Evolutionary conservation across 129 eudicot species (phyloP).

Genomic region (Helichrysum umbraculigerum): DNA sequence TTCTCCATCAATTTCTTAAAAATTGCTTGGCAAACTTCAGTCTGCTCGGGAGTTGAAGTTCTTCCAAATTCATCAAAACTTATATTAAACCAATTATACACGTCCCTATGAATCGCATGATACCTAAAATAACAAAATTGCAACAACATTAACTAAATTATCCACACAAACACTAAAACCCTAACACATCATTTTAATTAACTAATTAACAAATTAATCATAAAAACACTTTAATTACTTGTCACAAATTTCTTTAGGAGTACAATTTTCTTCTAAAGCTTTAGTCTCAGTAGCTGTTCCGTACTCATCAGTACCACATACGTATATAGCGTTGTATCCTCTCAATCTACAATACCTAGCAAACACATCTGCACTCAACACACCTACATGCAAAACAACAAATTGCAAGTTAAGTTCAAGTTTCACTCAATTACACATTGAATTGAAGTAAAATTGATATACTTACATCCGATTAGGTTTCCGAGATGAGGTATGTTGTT

Average conservation of each 20-base stretch:
- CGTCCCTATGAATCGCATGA: conserved; percentile 84
- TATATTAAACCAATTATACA: conserved; percentile 85
- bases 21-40: conserved; percentile 91
- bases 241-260: conserved; percentile 86
- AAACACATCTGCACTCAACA: conserved; percentile 97
- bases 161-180: not conserved
- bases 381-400: conserved; percentile 44
- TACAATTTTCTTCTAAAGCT: conserved; percentile 84
- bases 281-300: conserved; percentile 96
- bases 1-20: conserved; percentile 76
- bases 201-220: not conserved
- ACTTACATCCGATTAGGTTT: conserved; percentile 65
- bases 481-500: conserved; percentile 74
- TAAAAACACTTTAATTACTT: conserved; percentile 44
- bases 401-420: not conserved
- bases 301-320: conserved; percentile 96
- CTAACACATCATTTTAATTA: not conserved
- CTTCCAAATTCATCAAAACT: conserved; percentile 92
- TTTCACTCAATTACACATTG: not conserved
- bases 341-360: conserved; percentile 84
- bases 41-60: conserved; percentile 88
- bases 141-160: not conserved
- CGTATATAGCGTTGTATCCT: conserved; percentile 69
- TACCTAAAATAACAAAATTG: conserved; percentile 48
- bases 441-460: not conserved